phyloP scores from a whole-genome alignment of 306 rosid genomes.

The Aeschynomene evenia region DNA sequence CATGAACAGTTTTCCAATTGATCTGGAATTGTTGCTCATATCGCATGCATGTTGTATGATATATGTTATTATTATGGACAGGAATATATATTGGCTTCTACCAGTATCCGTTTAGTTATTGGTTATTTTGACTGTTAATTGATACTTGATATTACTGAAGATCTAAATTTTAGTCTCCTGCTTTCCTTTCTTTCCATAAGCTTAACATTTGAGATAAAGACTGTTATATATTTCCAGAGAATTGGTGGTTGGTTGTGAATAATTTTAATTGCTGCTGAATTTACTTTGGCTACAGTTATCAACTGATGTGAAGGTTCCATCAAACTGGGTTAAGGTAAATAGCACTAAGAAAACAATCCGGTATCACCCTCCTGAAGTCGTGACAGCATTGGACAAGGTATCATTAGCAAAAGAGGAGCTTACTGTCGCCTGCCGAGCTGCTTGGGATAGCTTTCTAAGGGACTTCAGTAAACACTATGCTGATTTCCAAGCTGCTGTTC shows the following conservation, averaged over 20 bases:
- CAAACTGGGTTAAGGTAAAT: constrained; percentile 79
- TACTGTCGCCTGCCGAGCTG: constrained; percentile 60
- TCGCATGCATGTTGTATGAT: constrained; percentile 11
- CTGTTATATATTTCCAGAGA: constrained; percentile 10
- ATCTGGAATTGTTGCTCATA: constrained; percentile 11
- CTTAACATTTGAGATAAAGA: constrained; percentile 19
- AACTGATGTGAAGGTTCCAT: constrained; percentile 73
- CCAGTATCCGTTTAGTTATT: constrained; percentile 4
- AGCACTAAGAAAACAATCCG: constrained; percentile 86
- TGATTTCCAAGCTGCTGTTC: constrained; percentile 82
- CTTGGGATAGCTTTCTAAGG: constrained; percentile 82
- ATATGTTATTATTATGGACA: neutral
- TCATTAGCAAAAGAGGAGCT: constrained; percentile 82
- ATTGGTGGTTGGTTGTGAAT: constrained; percentile 17
- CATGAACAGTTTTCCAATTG: constrained; percentile 1
- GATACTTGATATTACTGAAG: neutral
- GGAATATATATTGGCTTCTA: constrained; percentile 11
- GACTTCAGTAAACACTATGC: constrained; percentile 66
- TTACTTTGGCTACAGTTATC: constrained; percentile 59
- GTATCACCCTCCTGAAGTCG: constrained; percentile 92
- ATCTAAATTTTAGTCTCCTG: neutral
- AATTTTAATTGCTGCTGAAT: constrained; percentile 21
- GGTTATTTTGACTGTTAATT: constrained; percentile 1
- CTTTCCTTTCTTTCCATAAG: neutral
- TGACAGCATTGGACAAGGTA: constrained; percentile 67